A percentile compares a stretch with the other conserved stretches of the same genome.
phyloP scores from a whole-genome alignment of 192 early-diverging fungal genomes.

The Backusella luteola region DNA sequence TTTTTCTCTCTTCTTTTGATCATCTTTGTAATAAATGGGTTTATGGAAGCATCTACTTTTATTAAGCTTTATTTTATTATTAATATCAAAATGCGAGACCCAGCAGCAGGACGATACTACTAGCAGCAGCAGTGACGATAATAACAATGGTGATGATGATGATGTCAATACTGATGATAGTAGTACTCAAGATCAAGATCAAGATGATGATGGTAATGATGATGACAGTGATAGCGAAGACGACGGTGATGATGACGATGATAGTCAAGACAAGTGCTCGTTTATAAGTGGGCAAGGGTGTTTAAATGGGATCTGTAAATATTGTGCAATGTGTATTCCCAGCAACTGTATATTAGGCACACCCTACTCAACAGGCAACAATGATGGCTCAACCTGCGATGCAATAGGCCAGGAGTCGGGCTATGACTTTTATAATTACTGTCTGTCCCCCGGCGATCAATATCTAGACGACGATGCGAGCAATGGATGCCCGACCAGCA shows the following conservation, averaged over 20 bases:
- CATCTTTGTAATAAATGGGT: background rate
- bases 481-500: background rate
- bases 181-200: background rate
- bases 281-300: background rate
- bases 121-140: background rate
- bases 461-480: background rate
- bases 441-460: background rate
- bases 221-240: background rate
- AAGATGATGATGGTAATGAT: background rate
- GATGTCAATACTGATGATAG: background rate
- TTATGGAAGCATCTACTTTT: background rate
- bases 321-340: conserved; percentile 8
- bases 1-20: background rate
- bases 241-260: background rate
- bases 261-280: background rate
- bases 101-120: background rate
- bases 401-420: background rate
- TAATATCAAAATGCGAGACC: background rate
- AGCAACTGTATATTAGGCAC: conserved; percentile 6
- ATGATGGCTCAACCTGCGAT: background rate
- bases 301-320: background rate
- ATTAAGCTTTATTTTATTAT: conserved; percentile 4
- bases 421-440: background rate
- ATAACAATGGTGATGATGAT: background rate
- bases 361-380: background rate